Evolutionary conservation across 2,329 filamentous ascomycete genomes (phyloP).

Genomic region (Aureobasidium zeae): DNA sequence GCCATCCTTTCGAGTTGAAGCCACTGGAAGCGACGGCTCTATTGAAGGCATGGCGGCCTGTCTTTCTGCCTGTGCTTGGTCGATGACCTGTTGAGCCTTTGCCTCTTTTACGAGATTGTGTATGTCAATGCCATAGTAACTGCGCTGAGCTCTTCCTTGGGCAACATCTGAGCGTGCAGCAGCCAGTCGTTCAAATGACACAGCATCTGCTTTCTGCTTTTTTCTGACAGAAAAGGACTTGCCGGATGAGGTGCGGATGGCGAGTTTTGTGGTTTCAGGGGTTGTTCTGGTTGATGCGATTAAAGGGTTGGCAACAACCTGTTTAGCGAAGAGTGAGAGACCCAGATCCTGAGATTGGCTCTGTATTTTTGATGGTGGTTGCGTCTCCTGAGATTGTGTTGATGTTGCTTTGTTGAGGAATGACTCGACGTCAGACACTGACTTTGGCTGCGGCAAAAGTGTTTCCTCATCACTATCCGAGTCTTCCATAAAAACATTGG

Average conservation of each 20-base stretch:
- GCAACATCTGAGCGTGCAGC: slow-evolving; percentile 57
- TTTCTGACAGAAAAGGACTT: slow-evolving; percentile 47
- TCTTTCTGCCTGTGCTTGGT: slow-evolving; percentile 21
- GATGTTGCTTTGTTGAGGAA: not conserved
- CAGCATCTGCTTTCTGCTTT: slow-evolving; percentile 38
- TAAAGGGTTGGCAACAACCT: slow-evolving; percentile 1
- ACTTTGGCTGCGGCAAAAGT: not conserved
- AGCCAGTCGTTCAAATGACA: slow-evolving; percentile 58
- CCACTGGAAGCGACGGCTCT: slow-evolving; percentile 27
- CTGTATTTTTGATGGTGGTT: not conserved
- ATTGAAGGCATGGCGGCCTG: slow-evolving; percentile 28
- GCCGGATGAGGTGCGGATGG: slow-evolving; percentile 46
- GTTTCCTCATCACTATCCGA: slow-evolving; percentile 31
- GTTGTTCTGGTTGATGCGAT: not conserved
- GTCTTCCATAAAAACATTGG: slow-evolving; percentile 32
- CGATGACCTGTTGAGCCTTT: slow-evolving; percentile 45
- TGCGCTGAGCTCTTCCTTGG: slow-evolving; percentile 57
- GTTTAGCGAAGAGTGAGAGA: slow-evolving; percentile 11
- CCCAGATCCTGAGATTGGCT: slow-evolving; percentile 4
- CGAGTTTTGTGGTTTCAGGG: not conserved
- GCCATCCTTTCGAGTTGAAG: slow-evolving; percentile 8
- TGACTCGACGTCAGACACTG: not conserved
- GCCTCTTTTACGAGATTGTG: slow-evolving; percentile 70
- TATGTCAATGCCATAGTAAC: slow-evolving; percentile 89
- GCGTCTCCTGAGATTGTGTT: not conserved